phyloP scores from a whole-genome alignment of 2,329 filamentous ascomycete genomes.

The Pestalotiopsis sp. region DNA sequence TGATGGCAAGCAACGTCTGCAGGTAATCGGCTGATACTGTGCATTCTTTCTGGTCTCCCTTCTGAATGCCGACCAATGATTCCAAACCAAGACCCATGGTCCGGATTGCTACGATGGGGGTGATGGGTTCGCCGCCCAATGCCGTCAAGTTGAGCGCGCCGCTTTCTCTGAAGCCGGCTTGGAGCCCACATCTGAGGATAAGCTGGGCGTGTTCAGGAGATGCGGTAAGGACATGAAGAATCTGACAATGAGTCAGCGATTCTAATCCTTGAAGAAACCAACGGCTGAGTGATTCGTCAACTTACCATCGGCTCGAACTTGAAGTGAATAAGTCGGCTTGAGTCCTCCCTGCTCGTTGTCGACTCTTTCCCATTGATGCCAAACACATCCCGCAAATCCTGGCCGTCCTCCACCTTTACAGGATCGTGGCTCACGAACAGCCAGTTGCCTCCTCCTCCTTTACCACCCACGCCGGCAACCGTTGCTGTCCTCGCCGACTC shows the following conservation, averaged over 20 bases:
- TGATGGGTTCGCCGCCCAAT: constrained; percentile 35
- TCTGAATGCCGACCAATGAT: constrained; percentile 69
- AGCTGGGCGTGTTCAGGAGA: constrained; percentile 74
- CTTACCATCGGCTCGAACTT: constrained; percentile 95
- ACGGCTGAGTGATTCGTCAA: background rate
- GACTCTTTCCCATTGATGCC: constrained; percentile 30
- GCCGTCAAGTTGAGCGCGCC: constrained; percentile 70
- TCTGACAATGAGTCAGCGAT: constrained; percentile 52
- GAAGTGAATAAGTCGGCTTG: constrained; percentile 67
- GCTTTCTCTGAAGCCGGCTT: constrained; percentile 86
- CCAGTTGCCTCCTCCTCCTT: constrained; percentile 83
- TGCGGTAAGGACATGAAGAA: constrained; percentile 82
- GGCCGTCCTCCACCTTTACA: constrained; percentile 36
- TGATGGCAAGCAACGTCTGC: constrained; percentile 63
- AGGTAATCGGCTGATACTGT: constrained; percentile 70
- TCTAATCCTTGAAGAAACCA: background rate
- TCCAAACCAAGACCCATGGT: constrained; percentile 82
- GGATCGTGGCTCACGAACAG: constrained; percentile 85
- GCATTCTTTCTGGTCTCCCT: constrained; percentile 37
- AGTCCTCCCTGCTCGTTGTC: constrained; percentile 18
- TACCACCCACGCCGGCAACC: constrained; percentile 71
- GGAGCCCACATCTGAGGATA: constrained; percentile 72
- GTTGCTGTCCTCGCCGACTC: constrained; percentile 16
- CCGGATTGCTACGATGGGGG: constrained; percentile 80
- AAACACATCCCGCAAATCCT: constrained; percentile 23